These are phyloP conservation scores for Miscanthus lutarioriparius DNA, from an alignment of 176 grass and related monocot genomes.

Conservation along the genomic window DNA sequence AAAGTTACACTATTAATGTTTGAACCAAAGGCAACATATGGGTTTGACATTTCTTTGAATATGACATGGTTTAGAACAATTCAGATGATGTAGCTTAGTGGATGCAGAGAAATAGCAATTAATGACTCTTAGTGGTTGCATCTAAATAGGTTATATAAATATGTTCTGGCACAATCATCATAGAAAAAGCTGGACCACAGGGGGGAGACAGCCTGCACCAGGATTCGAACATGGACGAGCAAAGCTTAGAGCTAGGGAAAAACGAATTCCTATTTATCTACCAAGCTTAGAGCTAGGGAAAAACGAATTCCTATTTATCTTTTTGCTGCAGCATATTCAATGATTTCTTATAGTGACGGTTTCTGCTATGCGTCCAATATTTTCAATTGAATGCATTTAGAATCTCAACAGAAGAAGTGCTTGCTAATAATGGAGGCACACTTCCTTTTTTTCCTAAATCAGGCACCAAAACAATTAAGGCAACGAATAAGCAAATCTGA, in stretches of 20 bases:
- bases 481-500: conserved; percentile 28
- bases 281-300: neutral
- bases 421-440: conserved; percentile 19
- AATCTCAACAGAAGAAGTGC: neutral
- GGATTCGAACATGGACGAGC: neutral
- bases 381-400: neutral
- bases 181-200: neutral
- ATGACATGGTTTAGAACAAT: neutral
- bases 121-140: neutral
- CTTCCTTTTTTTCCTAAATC: conserved; percentile 16
- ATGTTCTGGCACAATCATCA: neutral
- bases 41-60: neutral
- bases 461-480: neutral
- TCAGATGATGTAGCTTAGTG: neutral
- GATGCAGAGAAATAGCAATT: neutral
- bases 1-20: neutral
- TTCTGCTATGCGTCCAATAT: neutral
- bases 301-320: neutral
- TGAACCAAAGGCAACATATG: neutral
- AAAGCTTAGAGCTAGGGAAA: no score
- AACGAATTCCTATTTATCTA: no score
- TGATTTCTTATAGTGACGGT: neutral
- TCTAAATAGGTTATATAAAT: neutral
- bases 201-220: neutral
- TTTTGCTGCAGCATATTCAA: neutral